Conservation (phyloP, 305 asterid genomes). For the Fraxinus platypoda region DNA sequence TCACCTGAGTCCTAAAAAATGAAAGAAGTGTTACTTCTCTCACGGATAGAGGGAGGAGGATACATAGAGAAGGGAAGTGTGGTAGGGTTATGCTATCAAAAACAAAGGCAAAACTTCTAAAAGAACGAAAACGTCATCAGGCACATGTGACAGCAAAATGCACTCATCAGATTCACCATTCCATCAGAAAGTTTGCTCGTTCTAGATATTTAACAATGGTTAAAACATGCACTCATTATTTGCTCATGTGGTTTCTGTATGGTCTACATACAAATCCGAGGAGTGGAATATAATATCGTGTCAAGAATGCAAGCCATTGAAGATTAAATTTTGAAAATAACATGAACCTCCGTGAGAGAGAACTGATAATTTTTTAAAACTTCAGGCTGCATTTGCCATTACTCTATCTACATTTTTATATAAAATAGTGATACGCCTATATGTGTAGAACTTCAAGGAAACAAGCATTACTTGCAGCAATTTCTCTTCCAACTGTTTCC, state of each 20-base stretch:
- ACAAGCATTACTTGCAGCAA: constrained; percentile 41
- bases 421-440: neutral
- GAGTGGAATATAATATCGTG: neutral
- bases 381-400: neutral
- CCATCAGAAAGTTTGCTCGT: neutral
- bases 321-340: neutral
- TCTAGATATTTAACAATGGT: neutral
- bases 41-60: neutral
- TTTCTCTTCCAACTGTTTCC: constrained; percentile 51
- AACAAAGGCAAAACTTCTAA: neutral
- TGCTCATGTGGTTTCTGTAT: neutral
- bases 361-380: neutral
- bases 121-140: neutral
- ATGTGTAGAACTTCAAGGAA: neutral
- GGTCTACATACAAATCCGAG: neutral
- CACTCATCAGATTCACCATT: neutral
- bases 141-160: neutral
- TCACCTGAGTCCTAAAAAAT: neutral
- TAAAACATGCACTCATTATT: neutral
- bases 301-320: neutral
- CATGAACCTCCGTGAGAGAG: neutral
- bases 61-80: neutral
- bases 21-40: neutral
- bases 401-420: neutral
- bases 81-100: neutral